Conservation (phyloP, 2,329 filamentous ascomycete genomes). For the Calonectria multiphialidica region DNA sequence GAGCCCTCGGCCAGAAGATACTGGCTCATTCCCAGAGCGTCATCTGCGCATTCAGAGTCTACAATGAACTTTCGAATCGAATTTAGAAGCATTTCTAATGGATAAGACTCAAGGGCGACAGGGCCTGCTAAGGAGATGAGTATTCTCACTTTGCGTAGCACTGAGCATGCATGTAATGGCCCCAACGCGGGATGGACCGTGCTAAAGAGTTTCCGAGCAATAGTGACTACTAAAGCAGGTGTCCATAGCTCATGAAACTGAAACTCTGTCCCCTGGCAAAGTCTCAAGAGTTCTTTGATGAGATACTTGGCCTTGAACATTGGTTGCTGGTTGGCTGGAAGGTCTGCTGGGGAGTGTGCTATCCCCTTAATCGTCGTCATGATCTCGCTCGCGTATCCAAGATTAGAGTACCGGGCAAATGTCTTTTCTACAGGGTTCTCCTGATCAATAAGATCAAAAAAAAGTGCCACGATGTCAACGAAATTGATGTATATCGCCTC, state of each 20-base stretch:
- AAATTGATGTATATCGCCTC: slow-evolving; percentile 77
- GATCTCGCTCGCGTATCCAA: slow-evolving; percentile 71
- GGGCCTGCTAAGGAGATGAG: slow-evolving; percentile 82
- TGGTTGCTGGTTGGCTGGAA: slow-evolving; percentile 88
- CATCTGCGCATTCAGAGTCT: slow-evolving; percentile 89
- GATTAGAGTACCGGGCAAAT: slow-evolving; percentile 69
- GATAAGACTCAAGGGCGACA: slow-evolving; percentile 81
- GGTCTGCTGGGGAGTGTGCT: slow-evolving; percentile 71
- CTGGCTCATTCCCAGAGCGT: slow-evolving; percentile 87
- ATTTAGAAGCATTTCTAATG: slow-evolving; percentile 90
- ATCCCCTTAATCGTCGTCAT: slow-evolving; percentile 78
- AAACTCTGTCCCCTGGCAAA: slow-evolving; percentile 80
- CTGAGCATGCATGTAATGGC: slow-evolving; percentile 86
- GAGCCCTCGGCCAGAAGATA: slow-evolving; percentile 82
- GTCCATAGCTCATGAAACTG: slow-evolving; percentile 79
- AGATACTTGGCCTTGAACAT: slow-evolving; percentile 85
- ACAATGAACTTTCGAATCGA: slow-evolving; percentile 83
- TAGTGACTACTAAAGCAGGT: slow-evolving; percentile 77
- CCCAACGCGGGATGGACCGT: slow-evolving; percentile 87
- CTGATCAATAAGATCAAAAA: slow-evolving; percentile 83
- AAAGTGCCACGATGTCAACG: slow-evolving; percentile 79
- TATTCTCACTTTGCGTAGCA: slow-evolving; percentile 87
- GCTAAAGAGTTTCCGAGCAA: slow-evolving; percentile 83
- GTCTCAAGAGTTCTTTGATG: slow-evolving; percentile 78
- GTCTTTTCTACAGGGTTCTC: slow-evolving; percentile 79